A percentile compares a stretch with the other conserved stretches of the same genome.
phyloP scores from a whole-genome alignment of 768 basidiomycete genomes.

The Plicaturopsis crispa region DNA sequence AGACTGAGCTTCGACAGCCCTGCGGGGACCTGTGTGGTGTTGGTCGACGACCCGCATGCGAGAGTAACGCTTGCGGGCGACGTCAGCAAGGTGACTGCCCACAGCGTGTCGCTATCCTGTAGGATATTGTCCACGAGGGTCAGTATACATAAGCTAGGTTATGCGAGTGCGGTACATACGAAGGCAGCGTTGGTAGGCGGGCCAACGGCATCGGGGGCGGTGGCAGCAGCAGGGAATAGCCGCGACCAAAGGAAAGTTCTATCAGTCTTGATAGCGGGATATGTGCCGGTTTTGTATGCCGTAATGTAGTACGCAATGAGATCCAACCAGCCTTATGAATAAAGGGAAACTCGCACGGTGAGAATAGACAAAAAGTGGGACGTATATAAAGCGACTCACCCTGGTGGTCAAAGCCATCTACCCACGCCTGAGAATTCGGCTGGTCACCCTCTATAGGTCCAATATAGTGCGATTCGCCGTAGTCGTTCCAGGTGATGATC shows the following conservation, averaged over 20 bases:
- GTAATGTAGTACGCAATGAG: constrained; percentile 59
- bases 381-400: constrained; percentile 10
- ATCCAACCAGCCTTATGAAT: constrained; percentile 56
- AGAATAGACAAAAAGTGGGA: constrained; percentile 1
- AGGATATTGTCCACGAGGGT: constrained; percentile 6
- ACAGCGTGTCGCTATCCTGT: constrained; percentile 30
- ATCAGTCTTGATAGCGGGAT: constrained; percentile 51
- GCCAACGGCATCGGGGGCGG: constrained; percentile 22
- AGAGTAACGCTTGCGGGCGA: constrained; percentile 31
- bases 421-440: constrained; percentile 32
- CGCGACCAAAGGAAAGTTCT: constrained; percentile 33
- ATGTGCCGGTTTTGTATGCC: constrained; percentile 61
- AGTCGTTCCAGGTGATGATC: constrained; percentile 39
- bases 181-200: constrained; percentile 25
- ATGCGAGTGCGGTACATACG: constrained; percentile 23
- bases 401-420: constrained; percentile 30
- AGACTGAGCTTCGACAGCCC: constrained; percentile 39
- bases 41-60: constrained; percentile 15
- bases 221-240: constrained; percentile 29
- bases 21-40: constrained; percentile 22
- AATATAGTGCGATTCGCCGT: constrained; percentile 45
- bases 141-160: too few species aligned
- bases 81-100: constrained; percentile 35
- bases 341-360: too few species aligned
- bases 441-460: constrained; percentile 36